Evolutionary conservation across 2,329 filamentous ascomycete species (phyloP).

Genomic region (Alternaria panax): DNA sequence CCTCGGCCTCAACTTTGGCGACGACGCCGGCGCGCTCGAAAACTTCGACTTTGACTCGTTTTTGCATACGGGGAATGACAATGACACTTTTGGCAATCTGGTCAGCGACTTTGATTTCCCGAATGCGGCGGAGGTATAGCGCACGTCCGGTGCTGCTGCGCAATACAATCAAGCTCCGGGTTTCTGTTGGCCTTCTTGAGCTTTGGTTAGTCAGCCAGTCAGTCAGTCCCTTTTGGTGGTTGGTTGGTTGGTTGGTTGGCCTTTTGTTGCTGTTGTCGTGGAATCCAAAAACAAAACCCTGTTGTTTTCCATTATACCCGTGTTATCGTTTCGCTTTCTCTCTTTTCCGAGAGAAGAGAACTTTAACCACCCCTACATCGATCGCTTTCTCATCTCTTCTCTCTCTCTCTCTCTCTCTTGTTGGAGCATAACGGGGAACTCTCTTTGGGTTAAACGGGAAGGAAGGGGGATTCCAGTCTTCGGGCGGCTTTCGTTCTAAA

Average conservation of each 20-base stretch:
- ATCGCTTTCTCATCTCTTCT: conserved; percentile 20
- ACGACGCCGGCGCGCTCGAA: conserved; percentile 69
- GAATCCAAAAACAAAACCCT: conserved; percentile 23
- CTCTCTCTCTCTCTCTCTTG: neutral
- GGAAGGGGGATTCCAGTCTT: neutral
- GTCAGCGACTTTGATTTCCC: conserved; percentile 47
- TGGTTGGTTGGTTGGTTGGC: neutral
- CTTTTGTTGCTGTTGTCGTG: neutral
- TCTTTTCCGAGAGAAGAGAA: neutral
- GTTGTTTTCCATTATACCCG: conserved; percentile 31
- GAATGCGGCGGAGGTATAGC: conserved; percentile 38
- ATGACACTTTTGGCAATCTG: conserved; percentile 45
- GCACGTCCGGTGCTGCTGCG: too few species aligned
- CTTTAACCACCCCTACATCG: conserved; percentile 22
- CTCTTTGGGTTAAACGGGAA: neutral
- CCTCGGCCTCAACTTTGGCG: conserved; percentile 55
- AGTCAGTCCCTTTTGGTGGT: too few species aligned
- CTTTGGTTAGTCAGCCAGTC: too few species aligned
- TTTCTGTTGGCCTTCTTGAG: too few species aligned
- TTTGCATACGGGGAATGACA: conserved; percentile 64
- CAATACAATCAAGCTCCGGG: too few species aligned
- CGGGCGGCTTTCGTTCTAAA: neutral
- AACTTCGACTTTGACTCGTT: conserved; percentile 74
- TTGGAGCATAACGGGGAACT: conserved; percentile 25
- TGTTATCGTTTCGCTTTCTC: too few species aligned